Percentiles rank a stretch among this genome's conserved stretches.
Evolutionary conservation across 441 rosid species (phyloP).

Genomic region (Syzygium malaccense): DNA sequence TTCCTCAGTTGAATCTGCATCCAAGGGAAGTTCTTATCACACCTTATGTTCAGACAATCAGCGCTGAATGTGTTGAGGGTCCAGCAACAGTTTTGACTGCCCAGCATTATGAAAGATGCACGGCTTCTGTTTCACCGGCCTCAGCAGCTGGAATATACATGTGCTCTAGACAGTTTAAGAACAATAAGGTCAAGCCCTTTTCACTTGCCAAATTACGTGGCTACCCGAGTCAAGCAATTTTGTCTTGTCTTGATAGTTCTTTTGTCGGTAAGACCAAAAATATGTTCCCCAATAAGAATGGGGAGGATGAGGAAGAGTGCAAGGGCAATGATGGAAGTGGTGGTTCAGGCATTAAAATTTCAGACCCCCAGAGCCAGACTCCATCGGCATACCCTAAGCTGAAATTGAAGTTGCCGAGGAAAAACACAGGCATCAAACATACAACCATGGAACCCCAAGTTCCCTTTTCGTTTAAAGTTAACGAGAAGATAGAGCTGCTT

Average conservation of each 20-base stretch:
- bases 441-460: not conserved
- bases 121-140: not conserved
- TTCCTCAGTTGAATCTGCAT: not conserved
- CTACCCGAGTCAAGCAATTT: conserved; percentile 1
- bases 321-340: conserved; percentile 5
- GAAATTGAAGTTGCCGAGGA: conserved; percentile 16
- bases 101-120: not conserved
- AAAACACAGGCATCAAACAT: conserved; percentile 1
- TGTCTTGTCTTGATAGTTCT: not conserved
- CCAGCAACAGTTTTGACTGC: conserved; percentile 6
- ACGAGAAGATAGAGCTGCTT: conserved; percentile 2
- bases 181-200: conserved; percentile 6
- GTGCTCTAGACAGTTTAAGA: conserved; percentile 9
- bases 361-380: not conserved
- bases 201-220: conserved; percentile 2
- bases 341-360: conserved; percentile 5
- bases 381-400: conserved; percentile 11
- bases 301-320: not conserved
- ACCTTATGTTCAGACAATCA: conserved; percentile 8
- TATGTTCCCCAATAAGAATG: not conserved
- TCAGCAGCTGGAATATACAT: not conserved
- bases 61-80: conserved; percentile 8
- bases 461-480: not conserved
- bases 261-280: not conserved
- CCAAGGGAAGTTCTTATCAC: conserved; percentile 8